These are phyloP conservation scores for Ceratocystis ficicola DNA, from an alignment of 2,329 filamentous ascomycete genomes.

Conservation along the genomic window DNA sequence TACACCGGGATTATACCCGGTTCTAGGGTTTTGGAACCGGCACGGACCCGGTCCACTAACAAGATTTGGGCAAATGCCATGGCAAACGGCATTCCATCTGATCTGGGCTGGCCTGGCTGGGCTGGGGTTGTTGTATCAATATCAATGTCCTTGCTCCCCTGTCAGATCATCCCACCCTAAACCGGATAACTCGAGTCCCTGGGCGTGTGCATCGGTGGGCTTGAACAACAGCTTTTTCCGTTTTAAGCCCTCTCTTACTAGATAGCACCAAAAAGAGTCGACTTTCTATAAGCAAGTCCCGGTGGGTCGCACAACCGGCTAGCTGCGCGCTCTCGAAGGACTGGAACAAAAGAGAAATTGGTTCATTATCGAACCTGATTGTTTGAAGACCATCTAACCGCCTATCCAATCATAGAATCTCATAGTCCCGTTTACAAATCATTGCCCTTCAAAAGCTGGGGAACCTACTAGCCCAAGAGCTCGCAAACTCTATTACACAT, in stretches of 20 bases:
- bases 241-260: neutral
- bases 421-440: neutral
- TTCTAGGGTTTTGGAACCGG: neutral
- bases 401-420: neutral
- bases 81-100: too few relatives aligned
- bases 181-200: neutral
- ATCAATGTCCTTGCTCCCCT: neutral
- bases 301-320: constrained; percentile 6
- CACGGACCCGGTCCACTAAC: constrained; percentile 1
- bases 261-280: neutral
- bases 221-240: neutral
- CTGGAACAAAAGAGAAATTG: neutral
- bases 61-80: too few relatives aligned
- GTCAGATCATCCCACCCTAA: neutral
- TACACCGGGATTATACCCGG: neutral
- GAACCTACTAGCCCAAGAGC: neutral
- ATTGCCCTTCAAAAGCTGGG: constrained; percentile 10
- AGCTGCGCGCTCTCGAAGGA: neutral
- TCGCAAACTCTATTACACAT: constrained; percentile 14
- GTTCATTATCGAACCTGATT: neutral
- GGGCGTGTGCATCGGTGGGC: neutral
- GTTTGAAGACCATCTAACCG: neutral
- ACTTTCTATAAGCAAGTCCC: neutral
- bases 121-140: neutral
- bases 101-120: neutral